Conservation (phyloP, 352 stramenopile genomes). For the Phytophthora foliorum region DNA sequence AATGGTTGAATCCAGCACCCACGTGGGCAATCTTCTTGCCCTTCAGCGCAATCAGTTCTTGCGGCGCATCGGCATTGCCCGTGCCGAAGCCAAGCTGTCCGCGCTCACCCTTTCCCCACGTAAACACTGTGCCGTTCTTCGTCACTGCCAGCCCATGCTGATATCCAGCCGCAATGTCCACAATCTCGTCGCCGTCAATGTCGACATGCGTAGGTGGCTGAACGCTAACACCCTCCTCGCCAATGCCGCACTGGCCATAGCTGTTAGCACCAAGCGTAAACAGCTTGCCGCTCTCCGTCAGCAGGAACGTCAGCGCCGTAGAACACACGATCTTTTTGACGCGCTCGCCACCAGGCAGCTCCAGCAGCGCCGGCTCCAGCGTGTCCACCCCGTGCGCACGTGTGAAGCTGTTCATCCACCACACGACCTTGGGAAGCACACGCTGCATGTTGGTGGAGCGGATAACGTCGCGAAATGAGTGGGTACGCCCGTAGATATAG, state of each 20-base stretch:
- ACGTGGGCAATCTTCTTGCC: constrained; percentile 70
- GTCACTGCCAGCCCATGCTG: constrained; percentile 85
- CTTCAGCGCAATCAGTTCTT: constrained; percentile 85
- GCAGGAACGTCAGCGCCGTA: constrained; percentile 76
- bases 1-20: constrained; percentile 88
- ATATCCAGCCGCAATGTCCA: constrained; percentile 79
- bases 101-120: constrained; percentile 87
- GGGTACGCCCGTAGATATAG: constrained; percentile 81
- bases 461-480: constrained; percentile 89
- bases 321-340: constrained; percentile 88
- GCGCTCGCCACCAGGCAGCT: constrained; percentile 65
- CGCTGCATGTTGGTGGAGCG: constrained; percentile 88
- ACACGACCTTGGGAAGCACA: constrained; percentile 73
- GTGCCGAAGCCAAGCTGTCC: constrained; percentile 85
- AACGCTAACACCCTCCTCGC: constrained; percentile 73
- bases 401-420: constrained; percentile 83
- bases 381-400: constrained; percentile 68
- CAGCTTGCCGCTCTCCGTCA: constrained; percentile 83
- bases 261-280: constrained; percentile 83
- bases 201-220: constrained; percentile 58
- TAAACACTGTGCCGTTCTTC: constrained; percentile 73
- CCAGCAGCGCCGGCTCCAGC: constrained; percentile 61
- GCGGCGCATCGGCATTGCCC: constrained; percentile 74
- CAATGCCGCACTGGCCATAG: constrained; percentile 85
- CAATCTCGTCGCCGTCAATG: constrained; percentile 75